These are phyloP conservation scores for Venturia effusa DNA, from an alignment of 2,329 filamentous ascomycete genomes.

Conservation along the genomic window DNA sequence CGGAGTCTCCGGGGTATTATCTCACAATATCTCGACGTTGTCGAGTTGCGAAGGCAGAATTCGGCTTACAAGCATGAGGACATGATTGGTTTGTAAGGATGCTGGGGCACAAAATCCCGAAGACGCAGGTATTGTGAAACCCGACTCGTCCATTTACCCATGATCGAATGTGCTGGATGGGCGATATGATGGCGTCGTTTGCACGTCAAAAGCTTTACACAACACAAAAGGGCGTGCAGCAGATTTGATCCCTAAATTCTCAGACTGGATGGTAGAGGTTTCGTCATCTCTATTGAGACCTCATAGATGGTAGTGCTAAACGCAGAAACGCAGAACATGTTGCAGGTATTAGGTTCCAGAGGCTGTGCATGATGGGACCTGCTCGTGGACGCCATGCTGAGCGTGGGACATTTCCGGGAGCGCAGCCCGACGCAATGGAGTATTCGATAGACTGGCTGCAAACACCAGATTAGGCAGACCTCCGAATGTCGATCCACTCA, in stretches of 20 bases:
- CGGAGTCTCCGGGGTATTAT: background rate
- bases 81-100: background rate
- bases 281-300: background rate
- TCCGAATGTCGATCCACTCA: slow-evolving; percentile 2
- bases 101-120: background rate
- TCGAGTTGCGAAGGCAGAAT: background rate
- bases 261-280: background rate
- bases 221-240: background rate
- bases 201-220: background rate
- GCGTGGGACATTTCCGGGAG: too few relatives aligned
- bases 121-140: background rate
- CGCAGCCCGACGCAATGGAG: background rate
- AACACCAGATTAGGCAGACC: slow-evolving; percentile 2
- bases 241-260: background rate
- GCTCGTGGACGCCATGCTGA: background rate
- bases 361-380: background rate
- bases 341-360: background rate
- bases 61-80: background rate
- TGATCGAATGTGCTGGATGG: background rate
- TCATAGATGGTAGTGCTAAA: background rate
- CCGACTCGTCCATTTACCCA: background rate
- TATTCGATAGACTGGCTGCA: background rate
- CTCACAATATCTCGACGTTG: background rate
- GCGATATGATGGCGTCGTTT: background rate
- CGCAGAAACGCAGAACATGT: background rate